Percentiles rank a stretch among this genome's conserved stretches.
Evolutionary conservation across 2,329 filamentous ascomycete species (phyloP).

Genomic region (Fusarium sp.): DNA sequence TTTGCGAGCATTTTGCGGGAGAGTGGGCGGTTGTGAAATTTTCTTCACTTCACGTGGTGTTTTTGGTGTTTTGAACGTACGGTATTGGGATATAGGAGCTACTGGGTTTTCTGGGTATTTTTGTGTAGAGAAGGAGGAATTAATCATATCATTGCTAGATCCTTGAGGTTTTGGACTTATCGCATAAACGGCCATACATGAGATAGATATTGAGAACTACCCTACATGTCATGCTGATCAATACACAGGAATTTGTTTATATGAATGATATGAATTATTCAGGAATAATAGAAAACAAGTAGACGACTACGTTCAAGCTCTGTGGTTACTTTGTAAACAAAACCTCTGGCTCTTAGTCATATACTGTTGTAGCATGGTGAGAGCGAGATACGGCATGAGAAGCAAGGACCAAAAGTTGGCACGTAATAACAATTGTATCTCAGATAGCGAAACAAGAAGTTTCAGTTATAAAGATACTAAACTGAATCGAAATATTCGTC

Average conservation of each 20-base stretch:
- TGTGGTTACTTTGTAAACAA: background rate
- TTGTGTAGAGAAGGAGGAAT: background rate
- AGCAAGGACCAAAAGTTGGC: background rate
- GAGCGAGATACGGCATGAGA: background rate
- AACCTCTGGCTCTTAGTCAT: background rate
- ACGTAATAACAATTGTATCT: background rate
- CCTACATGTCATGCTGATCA: background rate
- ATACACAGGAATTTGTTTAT: too few species aligned
- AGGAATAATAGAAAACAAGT: background rate
- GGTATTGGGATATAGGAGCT: background rate
- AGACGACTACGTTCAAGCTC: background rate
- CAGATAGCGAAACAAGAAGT: too few species aligned
- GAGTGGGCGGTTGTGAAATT: conserved; percentile 7
- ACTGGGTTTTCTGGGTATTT: background rate
- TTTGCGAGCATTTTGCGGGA: conserved; percentile 20
- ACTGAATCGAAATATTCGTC: background rate
- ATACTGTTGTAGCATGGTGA: background rate
- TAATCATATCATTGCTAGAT: conserved; percentile 5
- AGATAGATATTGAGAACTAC: background rate
- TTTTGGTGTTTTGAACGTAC: conserved; percentile 11
- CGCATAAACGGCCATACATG: fast-evolving
- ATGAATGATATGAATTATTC: background rate
- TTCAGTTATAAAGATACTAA: background rate
- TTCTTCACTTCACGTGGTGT: conserved; percentile 20
- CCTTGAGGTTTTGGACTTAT: background rate